Evolutionary conservation across 306 rosid species (phyloP).

Genomic region (Neltuma alba): DNA sequence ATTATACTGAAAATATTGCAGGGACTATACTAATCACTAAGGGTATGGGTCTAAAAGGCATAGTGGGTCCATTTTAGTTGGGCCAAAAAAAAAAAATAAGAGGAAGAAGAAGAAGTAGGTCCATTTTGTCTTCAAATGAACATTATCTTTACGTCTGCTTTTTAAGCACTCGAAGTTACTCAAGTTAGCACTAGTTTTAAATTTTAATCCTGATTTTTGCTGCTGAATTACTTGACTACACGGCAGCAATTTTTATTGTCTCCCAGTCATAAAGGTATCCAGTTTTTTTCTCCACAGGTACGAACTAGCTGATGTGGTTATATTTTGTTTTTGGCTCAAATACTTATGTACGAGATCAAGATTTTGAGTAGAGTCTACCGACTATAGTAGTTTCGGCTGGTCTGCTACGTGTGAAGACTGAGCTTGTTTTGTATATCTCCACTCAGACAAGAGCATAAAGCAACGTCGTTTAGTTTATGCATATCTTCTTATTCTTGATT

Average conservation of each 20-base stretch:
- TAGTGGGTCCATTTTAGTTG: constrained; percentile 25
- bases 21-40: constrained; percentile 26
- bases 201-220: constrained; percentile 27
- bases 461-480: not conserved
- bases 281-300: constrained; percentile 24
- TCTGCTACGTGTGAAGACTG: not conserved
- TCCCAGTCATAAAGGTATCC: not conserved
- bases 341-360: not conserved
- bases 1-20: not conserved
- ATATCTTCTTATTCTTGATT: not conserved
- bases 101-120: too few species aligned
- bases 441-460: not conserved
- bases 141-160: not conserved
- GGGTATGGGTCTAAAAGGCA: constrained; percentile 21
- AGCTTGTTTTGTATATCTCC: not conserved
- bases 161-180: not conserved
- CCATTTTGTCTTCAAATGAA: constrained; percentile 21
- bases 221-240: not conserved
- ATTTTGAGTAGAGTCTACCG: not conserved
- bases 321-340: constrained; percentile 13
- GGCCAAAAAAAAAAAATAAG: too few species aligned
- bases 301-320: not conserved
- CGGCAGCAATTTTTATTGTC: constrained; percentile 17
- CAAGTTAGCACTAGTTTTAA: not conserved
- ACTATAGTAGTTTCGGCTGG: not conserved